These are phyloP conservation scores for Blastomyces gilchristii DNA, from an alignment of 2,329 filamentous ascomycete genomes.

Conservation along the genomic window DNA sequence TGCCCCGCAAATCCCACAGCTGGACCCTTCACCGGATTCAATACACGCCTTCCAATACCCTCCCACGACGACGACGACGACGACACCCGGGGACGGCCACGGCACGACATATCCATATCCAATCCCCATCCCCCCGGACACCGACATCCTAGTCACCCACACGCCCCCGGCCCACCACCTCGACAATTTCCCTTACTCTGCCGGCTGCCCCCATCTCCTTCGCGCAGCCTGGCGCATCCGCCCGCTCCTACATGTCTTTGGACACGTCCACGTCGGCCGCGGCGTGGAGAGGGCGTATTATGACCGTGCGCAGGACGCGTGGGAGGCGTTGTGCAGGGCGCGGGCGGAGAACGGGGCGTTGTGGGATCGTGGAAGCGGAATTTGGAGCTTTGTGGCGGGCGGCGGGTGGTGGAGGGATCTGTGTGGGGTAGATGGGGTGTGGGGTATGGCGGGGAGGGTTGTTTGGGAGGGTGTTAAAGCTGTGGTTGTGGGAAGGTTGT, in stretches of 20 bases:
- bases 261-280: conserved; percentile 69
- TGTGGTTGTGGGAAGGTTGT: conserved; percentile 51
- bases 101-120: conserved; percentile 53
- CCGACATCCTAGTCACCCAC: conserved; percentile 73
- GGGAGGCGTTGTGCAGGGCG: conserved; percentile 52
- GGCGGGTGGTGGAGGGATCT: conserved; percentile 9
- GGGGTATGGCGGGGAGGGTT: conserved; percentile 44
- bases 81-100: conserved; percentile 45
- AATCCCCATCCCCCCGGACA: conserved; percentile 57
- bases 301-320: conserved; percentile 60
- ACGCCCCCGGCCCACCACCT: conserved; percentile 65
- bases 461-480: conserved; percentile 44
- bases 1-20: conserved; percentile 61
- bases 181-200: conserved; percentile 44
- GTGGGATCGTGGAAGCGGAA: conserved; percentile 13
- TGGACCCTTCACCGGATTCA: conserved; percentile 51
- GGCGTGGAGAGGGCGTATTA: conserved; percentile 62
- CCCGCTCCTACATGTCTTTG: conserved; percentile 70
- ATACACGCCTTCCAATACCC: conserved; percentile 73
- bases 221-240: conserved; percentile 63
- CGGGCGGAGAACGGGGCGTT: conserved; percentile 22
- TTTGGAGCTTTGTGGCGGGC: conserved; percentile 11
- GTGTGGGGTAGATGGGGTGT: conserved; percentile 24
- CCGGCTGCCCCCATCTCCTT: conserved; percentile 63
- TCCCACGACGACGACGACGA: too few species aligned